Percentiles rank a stretch among this genome's conserved stretches.
Conservation (phyloP, 2,329 filamentous ascomycete genomes). For the Parastagonospora avenae region DNA sequence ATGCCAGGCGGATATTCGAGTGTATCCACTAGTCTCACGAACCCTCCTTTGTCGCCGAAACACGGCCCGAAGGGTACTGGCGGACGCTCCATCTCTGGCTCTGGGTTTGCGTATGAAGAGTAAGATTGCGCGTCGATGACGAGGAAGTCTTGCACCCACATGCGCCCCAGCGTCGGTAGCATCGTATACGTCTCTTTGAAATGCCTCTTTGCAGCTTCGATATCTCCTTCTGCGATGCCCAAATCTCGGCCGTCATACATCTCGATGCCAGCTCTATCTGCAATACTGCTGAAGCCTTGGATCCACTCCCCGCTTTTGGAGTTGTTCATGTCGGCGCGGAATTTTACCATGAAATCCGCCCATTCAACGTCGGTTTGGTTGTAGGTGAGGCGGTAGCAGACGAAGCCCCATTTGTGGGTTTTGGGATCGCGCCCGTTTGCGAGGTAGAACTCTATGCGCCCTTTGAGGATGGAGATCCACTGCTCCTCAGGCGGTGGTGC, state of each 20-base stretch:
- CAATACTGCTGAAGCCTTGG: conserved; percentile 15
- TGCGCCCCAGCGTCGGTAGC: conserved; percentile 9
- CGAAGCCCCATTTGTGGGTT: conserved; percentile 22
- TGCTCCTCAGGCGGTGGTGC: conserved; percentile 11
- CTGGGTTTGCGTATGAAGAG: conserved; percentile 6
- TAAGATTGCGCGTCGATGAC: conserved; percentile 15
- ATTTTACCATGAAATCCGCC: conserved; percentile 14
- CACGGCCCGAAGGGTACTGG: conserved; percentile 7
- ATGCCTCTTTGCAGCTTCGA: conserved; percentile 18
- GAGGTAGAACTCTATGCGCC: conserved; percentile 17
- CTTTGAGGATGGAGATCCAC: conserved; percentile 23
- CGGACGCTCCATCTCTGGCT: background rate
- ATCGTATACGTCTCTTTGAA: conserved; percentile 10
- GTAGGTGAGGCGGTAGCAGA: conserved; percentile 26
- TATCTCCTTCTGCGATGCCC: conserved; percentile 23
- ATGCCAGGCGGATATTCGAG: conserved; percentile 1
- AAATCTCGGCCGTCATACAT: conserved; percentile 17
- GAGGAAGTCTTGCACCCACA: conserved; percentile 21
- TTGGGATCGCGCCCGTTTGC: conserved; percentile 5
- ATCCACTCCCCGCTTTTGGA: conserved; percentile 19
- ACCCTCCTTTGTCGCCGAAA: conserved; percentile 14
- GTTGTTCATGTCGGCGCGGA: conserved; percentile 12
- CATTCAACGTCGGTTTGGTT: conserved; percentile 20
- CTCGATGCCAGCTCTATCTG: conserved; percentile 6
- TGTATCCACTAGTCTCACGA: conserved; percentile 13